Conservation (phyloP, 176 grass and related monocot species). For the Oryza brachyantha region DNA sequence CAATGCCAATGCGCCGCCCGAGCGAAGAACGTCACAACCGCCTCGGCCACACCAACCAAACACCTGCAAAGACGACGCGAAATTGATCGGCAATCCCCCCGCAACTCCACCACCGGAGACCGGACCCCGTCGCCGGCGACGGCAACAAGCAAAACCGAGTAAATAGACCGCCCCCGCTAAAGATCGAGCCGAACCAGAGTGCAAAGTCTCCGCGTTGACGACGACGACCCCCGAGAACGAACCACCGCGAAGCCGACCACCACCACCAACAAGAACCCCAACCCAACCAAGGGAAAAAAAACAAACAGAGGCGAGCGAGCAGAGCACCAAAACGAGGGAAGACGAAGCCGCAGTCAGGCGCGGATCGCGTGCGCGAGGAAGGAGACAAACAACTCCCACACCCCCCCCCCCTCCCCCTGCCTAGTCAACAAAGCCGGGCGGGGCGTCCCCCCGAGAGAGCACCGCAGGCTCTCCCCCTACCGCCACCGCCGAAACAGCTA, state of each 20-base stretch:
- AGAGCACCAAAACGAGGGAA: slow-evolving; percentile 23
- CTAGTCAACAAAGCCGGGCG: slow-evolving; percentile 36
- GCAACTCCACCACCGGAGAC: neutral
- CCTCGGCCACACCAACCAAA: neutral
- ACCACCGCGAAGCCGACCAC: neutral
- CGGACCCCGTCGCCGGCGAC: no score
- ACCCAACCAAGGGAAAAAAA: slow-evolving; percentile 7
- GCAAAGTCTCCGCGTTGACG: slow-evolving; percentile 22
- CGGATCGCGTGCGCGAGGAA: slow-evolving; percentile 10
- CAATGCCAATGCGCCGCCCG: slow-evolving; percentile 2
- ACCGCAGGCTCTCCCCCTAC: no score
- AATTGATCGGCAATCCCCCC: neutral
- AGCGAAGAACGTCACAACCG: neutral
- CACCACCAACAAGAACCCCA: neutral
- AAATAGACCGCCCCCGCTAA: neutral
- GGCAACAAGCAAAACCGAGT: neutral
- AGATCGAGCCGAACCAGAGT: neutral
- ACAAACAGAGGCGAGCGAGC: neutral
- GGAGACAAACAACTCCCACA: neutral
- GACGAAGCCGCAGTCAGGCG: neutral
- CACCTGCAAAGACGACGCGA: slow-evolving; percentile 9
- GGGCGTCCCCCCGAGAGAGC: neutral
- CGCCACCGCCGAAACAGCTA: neutral
- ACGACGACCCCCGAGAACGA: neutral
- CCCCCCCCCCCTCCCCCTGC: neutral